Evolutionary conservation across 768 basidiomycete species (phyloP).

Genomic region (Dacryopinax spathularia): DNA sequence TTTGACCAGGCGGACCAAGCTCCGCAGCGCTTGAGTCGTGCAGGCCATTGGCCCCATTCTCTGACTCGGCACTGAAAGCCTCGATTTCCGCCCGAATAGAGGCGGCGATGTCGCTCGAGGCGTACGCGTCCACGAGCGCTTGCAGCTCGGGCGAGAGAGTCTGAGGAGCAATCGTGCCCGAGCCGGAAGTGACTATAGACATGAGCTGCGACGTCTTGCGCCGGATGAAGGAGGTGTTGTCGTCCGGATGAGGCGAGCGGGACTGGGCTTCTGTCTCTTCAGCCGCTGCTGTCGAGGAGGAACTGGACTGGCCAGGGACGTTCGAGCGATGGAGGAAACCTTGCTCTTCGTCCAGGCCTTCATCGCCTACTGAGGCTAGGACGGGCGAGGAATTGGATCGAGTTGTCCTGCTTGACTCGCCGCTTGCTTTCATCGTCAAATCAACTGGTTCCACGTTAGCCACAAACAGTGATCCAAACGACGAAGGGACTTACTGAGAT

Average conservation of each 20-base stretch:
- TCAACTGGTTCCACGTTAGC: constrained; percentile 21
- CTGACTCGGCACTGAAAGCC: constrained; percentile 7
- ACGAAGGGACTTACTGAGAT: constrained; percentile 53
- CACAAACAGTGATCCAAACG: neutral
- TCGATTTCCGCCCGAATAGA: constrained; percentile 50
- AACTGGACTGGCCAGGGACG: constrained; percentile 9
- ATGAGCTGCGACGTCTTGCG: constrained; percentile 62
- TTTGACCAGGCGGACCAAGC: constrained; percentile 46
- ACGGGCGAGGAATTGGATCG: constrained; percentile 17
- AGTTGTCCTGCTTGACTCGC: constrained; percentile 25
- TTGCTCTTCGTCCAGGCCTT: constrained; percentile 54
- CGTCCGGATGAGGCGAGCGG: constrained; percentile 31
- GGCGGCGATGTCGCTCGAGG: constrained; percentile 48
- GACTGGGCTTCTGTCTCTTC: constrained; percentile 43
- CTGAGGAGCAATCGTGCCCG: constrained; percentile 22
- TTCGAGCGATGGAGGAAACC: constrained; percentile 29
- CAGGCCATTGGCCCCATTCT: constrained; percentile 29
- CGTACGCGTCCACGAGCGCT: constrained; percentile 59
- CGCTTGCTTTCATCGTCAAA: constrained; percentile 32
- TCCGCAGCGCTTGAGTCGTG: constrained; percentile 60
- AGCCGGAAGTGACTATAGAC: constrained; percentile 35
- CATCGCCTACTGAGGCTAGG: constrained; percentile 22
- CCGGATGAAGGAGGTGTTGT: constrained; percentile 40
- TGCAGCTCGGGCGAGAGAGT: constrained; percentile 45
- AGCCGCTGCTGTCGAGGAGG: constrained; percentile 15